These are phyloP conservation scores for Fusarium guadeloupense DNA, from an alignment of 2,329 filamentous ascomycete species.

Conservation along the genomic window DNA sequence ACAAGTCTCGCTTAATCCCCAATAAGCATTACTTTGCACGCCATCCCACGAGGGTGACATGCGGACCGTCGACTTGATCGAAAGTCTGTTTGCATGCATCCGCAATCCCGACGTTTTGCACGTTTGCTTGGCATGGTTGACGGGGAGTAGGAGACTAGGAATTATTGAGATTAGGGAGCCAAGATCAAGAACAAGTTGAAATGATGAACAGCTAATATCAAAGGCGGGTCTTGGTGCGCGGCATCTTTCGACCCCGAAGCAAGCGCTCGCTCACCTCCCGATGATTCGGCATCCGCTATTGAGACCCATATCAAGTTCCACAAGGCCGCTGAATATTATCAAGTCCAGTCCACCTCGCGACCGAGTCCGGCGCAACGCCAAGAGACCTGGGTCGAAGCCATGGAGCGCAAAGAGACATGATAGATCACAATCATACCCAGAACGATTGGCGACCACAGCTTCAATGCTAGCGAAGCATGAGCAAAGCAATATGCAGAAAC, in stretches of 20 bases:
- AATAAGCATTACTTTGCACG: slow-evolving; percentile 1
- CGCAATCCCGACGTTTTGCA: slow-evolving; percentile 14
- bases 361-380: slow-evolving; percentile 20
- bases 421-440: slow-evolving; percentile 13
- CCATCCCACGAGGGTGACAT: slow-evolving; percentile 10
- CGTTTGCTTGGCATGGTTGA: neutral
- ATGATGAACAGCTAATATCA: slow-evolving; percentile 1
- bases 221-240: slow-evolving; percentile 9
- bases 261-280: neutral
- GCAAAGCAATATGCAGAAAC: neutral
- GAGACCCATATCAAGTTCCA: slow-evolving; percentile 21
- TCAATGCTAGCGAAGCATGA: neutral
- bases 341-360: slow-evolving; percentile 8
- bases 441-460: slow-evolving; percentile 10
- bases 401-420: slow-evolving; percentile 18
- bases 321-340: slow-evolving; percentile 11
- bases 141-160: slow-evolving; percentile 12
- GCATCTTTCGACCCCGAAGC: slow-evolving; percentile 22
- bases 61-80: slow-evolving; percentile 10
- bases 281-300: slow-evolving; percentile 15
- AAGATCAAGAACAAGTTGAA: neutral
- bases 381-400: slow-evolving; percentile 19
- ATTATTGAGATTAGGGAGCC: slow-evolving; percentile 6
- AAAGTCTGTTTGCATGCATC: slow-evolving; percentile 33
- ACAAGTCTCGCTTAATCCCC: slow-evolving; percentile 5